A percentile compares a stretch with the other conserved stretches of the same genome.
These are phyloP conservation scores for Pichia pseudocactophila DNA, from an alignment of 805 yeast species.

Conservation along the genomic window DNA sequence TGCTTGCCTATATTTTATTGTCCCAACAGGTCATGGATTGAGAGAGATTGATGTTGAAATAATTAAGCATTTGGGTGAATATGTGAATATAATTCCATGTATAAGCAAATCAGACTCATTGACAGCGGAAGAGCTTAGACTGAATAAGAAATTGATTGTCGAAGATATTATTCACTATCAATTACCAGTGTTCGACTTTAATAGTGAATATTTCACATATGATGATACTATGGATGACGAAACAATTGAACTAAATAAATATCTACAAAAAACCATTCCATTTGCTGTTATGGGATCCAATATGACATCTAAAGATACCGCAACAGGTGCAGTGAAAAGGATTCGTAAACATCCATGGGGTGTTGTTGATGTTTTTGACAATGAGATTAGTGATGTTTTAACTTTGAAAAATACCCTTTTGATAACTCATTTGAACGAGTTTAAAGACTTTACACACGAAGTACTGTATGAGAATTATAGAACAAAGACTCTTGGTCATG, in stretches of 20 bases:
- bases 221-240: conserved; percentile 26
- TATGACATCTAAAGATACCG: conserved; percentile 28
- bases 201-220: conserved; percentile 39
- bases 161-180: conserved; percentile 67
- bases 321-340: conserved; percentile 31
- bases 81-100: conserved; percentile 79
- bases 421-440: conserved; percentile 78
- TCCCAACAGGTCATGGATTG: conserved; percentile 56
- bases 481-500: conserved; percentile 40
- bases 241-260: conserved; percentile 24
- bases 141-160: conserved; percentile 64
- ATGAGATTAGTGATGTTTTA: conserved; percentile 72
- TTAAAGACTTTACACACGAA: conserved; percentile 84
- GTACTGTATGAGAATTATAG: conserved; percentile 81
- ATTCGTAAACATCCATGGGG: conserved; percentile 66
- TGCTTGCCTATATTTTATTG: conserved; percentile 67
- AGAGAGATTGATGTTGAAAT: conserved; percentile 66
- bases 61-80: conserved; percentile 58
- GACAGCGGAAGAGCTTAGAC: conserved; percentile 57
- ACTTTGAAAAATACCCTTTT: conserved; percentile 70
- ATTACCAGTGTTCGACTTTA: conserved; percentile 74
- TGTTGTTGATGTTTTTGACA: conserved; percentile 44
- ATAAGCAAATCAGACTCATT: conserved; percentile 74
- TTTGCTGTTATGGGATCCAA: conserved; percentile 61
- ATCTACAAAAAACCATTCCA: conserved; percentile 43